Evolutionary conservation across 129 eudicot species (phyloP).

Genomic region (Centella asiatica): DNA sequence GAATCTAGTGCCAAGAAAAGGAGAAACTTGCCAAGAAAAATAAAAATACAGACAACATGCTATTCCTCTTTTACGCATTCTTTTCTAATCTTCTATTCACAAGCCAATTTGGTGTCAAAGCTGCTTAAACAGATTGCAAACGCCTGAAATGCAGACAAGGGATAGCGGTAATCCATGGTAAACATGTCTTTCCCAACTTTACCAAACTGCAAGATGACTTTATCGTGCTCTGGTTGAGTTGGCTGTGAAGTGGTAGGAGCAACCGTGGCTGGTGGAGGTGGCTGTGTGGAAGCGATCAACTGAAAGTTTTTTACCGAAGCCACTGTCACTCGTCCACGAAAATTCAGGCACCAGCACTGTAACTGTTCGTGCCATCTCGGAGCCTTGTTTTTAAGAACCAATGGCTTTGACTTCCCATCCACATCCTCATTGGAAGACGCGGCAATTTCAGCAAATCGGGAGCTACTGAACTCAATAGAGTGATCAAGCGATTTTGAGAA

Average conservation of each 20-base stretch:
- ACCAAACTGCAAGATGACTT: constrained; percentile 68
- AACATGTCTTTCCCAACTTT: constrained; percentile 83
- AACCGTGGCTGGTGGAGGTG: constrained; percentile 24
- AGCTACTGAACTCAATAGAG: constrained; percentile 67
- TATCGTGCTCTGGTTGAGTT: constrained; percentile 59
- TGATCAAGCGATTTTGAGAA: constrained; percentile 68
- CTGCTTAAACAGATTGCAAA: constrained; percentile 88
- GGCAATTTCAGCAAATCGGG: constrained; percentile 47
- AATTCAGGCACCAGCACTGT: constrained; percentile 87
- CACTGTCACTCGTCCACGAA: constrained; percentile 75
- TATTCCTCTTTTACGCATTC: constrained; percentile 12
- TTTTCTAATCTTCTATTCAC: constrained; percentile 49
- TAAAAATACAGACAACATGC: not conserved
- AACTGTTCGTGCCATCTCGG: constrained; percentile 87
- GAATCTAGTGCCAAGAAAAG: constrained; percentile 5
- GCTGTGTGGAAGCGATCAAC: constrained; percentile 54
- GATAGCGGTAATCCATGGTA: constrained; percentile 87
- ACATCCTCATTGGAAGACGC: constrained; percentile 30
- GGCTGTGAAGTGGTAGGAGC: constrained; percentile 36
- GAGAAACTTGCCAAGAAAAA: constrained; percentile 1
- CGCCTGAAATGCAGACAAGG: constrained; percentile 92
- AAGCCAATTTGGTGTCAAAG: constrained; percentile 91
- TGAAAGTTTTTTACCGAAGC: constrained; percentile 86
- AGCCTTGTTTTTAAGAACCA: constrained; percentile 73
- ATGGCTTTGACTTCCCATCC: constrained; percentile 47